Evolutionary conservation across 2,329 filamentous ascomycete genomes (phyloP).

Genomic region (Cladosporium sp.): DNA sequence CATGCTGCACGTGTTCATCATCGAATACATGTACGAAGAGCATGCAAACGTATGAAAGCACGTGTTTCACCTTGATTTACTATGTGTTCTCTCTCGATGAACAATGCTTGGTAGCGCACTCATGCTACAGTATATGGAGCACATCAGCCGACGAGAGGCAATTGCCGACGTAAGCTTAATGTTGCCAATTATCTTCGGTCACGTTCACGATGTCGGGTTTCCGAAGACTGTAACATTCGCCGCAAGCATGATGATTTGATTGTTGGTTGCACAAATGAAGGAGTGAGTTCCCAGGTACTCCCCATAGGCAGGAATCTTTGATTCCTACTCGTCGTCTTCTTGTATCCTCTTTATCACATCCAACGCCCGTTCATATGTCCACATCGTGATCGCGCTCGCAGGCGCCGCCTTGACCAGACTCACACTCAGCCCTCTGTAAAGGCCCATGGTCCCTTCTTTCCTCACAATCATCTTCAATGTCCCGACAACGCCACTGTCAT

Average conservation of each 20-base stretch:
- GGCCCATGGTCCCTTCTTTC: constrained; percentile 73
- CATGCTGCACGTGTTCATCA: background rate
- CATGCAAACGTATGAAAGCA: background rate
- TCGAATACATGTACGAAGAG: too few species aligned
- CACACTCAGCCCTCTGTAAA: constrained; percentile 87
- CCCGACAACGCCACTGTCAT: constrained; percentile 64
- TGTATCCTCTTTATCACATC: constrained; percentile 33
- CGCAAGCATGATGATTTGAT: background rate
- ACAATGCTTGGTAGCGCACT: background rate
- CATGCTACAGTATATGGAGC: background rate
- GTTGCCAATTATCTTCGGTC: background rate
- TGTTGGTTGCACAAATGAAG: background rate
- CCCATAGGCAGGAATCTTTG: background rate
- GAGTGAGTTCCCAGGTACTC: background rate
- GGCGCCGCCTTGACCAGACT: constrained; percentile 89
- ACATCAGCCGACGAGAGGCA: background rate
- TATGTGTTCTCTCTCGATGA: background rate
- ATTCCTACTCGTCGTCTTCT: background rate
- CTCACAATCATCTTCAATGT: constrained; percentile 69
- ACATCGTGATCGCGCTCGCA: constrained; percentile 89
- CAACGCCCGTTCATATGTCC: constrained; percentile 84
- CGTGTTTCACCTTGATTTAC: too few species aligned
- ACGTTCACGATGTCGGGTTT: background rate
- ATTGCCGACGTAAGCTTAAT: background rate
- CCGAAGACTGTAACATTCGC: background rate